Base-by-base conservation (phyloP, 148 eudicot genomes). In the Selenicereus undatus region DNA sequence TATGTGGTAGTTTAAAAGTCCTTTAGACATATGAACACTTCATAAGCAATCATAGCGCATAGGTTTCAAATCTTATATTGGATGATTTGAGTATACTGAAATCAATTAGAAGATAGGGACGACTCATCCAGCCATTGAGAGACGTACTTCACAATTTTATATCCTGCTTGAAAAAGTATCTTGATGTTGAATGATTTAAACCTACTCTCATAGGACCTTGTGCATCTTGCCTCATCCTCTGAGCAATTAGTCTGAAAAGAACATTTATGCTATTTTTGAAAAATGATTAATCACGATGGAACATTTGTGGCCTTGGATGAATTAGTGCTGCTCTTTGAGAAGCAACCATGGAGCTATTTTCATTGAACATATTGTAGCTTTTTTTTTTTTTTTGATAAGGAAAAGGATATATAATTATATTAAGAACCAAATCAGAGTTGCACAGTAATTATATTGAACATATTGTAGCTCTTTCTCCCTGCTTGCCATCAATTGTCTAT, bases 381-480 rank as follows among this genome's bases (percentile, higher is more conserved):
- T 36, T 12, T 51, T 8, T 3, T n/a, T n/a, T n/a, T n/a, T n/a
- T n/a, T n/a, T n/a, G n/a, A n/a, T n/a, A n/a, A n/a, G n/a, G n/a
- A n/a, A n/a, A n/a, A n/a, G n/a, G n/a, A n/a, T n/a, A n/a, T n/a
- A n/a, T n/a, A n/a, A n/a, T n/a, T n/a, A n/a, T n/a, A n/a, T n/a
- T n/a, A n/a, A n/a, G n/a, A n/a, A n/a, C n/a, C n/a, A n/a, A n/a
- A n/a, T n/a, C n/a, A 42, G 5, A 42, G 45, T 3, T 42, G 45
- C 3, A 42, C 45, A 3, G 3, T 3, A 42, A 3, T 3, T 3
- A 42, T 42, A 29, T 62, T 42, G 45, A 10, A 42, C 20, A 5
- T 65, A 10, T n/a, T 83, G 75, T 51, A 43, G 45, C 70, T 39
- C 16, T 36, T 12, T 51, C 54, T 65, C 75, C 56, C 43, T 79